phyloP scores from a whole-genome alignment of 495 filamentous ascomycete genomes.

The Penicillium subrubescens region DNA sequence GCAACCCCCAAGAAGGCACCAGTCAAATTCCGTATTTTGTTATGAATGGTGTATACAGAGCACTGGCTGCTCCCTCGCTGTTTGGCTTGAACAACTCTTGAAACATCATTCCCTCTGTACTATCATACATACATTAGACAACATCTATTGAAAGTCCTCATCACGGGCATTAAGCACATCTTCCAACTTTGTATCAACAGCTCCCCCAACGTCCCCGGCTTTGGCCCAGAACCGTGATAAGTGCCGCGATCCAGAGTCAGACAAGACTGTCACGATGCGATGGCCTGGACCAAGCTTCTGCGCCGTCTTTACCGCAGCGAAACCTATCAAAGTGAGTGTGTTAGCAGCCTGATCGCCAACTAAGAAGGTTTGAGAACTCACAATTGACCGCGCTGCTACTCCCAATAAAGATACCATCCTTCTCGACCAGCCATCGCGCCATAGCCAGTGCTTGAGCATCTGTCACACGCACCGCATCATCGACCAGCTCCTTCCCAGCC shows the following conservation, averaged over 20 bases:
- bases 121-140: constrained; percentile 11
- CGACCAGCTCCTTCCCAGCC: constrained; percentile 76
- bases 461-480: constrained; percentile 88
- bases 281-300: constrained; percentile 73
- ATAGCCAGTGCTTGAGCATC: constrained; percentile 90
- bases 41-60: not conserved
- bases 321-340: constrained; percentile 44
- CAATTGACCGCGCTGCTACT: constrained; percentile 96
- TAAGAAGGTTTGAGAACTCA: constrained; percentile 36
- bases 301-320: constrained; percentile 83
- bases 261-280: constrained; percentile 85
- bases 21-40: not conserved
- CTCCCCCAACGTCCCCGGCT: constrained; percentile 68
- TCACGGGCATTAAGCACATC: constrained; percentile 52
- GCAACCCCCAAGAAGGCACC: constrained; percentile 14
- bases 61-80: not conserved
- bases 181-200: constrained; percentile 51
- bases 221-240: constrained; percentile 92
- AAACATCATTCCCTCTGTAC: not conserved
- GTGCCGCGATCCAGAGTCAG: constrained; percentile 88
- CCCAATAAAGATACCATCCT: constrained; percentile 92
- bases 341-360: not conserved
- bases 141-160: constrained; percentile 33
- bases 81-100: not conserved
- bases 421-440: constrained; percentile 94